Base-by-base conservation (phyloP, 805 yeast genomes). In the Schwanniomyces yamadae region DNA sequence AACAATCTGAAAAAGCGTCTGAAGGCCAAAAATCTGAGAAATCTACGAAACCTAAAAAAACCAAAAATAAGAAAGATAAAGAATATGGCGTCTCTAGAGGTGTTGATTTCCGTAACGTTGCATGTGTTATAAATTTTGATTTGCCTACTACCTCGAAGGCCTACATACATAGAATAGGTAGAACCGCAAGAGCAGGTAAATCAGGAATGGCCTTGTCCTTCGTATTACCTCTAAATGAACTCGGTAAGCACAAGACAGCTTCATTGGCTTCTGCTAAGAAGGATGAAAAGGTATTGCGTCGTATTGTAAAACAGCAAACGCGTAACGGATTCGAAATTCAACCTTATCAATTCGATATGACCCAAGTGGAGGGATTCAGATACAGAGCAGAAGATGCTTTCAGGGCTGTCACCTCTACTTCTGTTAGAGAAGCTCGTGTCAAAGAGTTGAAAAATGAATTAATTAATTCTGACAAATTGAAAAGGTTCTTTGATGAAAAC, bases 161-260 rank as follows among this genome's bases (percentile, higher is more conserved):
- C 3, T 93, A 93, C 56, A 82, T 88, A 20, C 99, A 93, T 61
- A 77, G 99, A 57, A 78, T 93, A 23, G 99, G 99, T 34, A 80
- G 99, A 69, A 93, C 99, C 4, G 99, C 99, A 4, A 80, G 99
- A 64, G 98, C 96, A 6, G 96, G 96, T 36, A 89, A 87, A 56
- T 74, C 93, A 1, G 99, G 99, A 40, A 90, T 88, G 77, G 85
- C 98, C 0, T 72, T 93, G 37, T 89, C 97, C 12, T 93, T 91
- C 66, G 93, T 90, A 13, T 88, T 91, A 17, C 85, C 93, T 18
- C 64, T 69, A 22, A 84, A 82, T 43, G 90, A 86, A 52, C 82
- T 84, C 65, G 96, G 96, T 21, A 87, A 85, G 52, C 96, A 93
- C 63, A 88, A 82, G 57, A 77, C 81, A 19, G 88, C 98, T 1